Base-by-base conservation (phyloP, 1,284 basidiomycete species). In the Anthracocystis walkeri region DNA sequence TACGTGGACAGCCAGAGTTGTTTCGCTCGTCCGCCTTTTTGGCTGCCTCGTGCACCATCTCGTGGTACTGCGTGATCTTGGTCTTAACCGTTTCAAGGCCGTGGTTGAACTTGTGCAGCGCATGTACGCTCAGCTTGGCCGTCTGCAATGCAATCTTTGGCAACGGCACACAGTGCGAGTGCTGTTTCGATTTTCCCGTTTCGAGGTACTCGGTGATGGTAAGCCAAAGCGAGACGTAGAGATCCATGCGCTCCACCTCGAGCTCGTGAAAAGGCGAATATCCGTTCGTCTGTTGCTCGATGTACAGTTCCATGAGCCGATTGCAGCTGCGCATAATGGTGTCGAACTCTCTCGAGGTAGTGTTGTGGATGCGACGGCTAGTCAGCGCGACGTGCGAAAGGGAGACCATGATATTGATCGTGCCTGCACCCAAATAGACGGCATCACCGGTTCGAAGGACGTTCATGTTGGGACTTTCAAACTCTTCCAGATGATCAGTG, bases 251-350 rank as follows among this genome's bases (percentile, higher is more conserved):
- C 23, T 57, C 25, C 23, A 65, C 70, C 31, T 61, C 60, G 38
- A 67, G 21, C n/a, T 67, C 57, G 38, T 73, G 60, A 20, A 46
- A 59, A 0, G 64, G 57, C n/a, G 59, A 73, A 27, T 64, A 67
- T 31, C 57, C 59, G 11, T 14, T 16, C 2, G 16, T 45, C 29
- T 64, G 64, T 51, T 61, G 50, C 6, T 52, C 51, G 45, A 73
- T 55, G 54, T 41, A 67, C 31, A 23, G 33, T n/a, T 63, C 60
- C 57, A 73, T 53, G 35, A 67, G 23, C 3, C 42, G 46, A 7
- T 61, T 50, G 49, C 64, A 60, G 61, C 40, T 41, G 7, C 53
- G 46, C 1, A 53, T 21, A 8, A 73, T 51, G 3, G 14, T 35
- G 12, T 25, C 8, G 27, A 73, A 35, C 35, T 73, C 70, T 20